A percentile compares a stretch with the other conserved stretches of the same genome.
Evolutionary conservation across 768 basidiomycete genomes (phyloP).

Genomic region (Leccinum subgranulosum): DNA sequence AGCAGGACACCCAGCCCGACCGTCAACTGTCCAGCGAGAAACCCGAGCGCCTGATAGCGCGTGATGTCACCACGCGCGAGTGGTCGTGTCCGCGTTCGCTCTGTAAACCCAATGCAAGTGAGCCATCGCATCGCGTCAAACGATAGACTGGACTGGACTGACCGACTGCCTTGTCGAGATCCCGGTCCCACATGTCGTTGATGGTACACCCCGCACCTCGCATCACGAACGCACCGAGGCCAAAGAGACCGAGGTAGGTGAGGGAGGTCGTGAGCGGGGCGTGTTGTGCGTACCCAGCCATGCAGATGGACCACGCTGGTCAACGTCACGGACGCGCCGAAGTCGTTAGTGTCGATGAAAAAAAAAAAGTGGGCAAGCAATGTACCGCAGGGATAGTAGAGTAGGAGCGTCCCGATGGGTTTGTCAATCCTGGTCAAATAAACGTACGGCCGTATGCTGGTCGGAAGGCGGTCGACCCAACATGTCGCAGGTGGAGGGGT

Average conservation of each 20-base stretch:
- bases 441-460: constrained; percentile 68
- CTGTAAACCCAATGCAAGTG: constrained; percentile 35
- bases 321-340: neutral
- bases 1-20: constrained; percentile 82
- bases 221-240: constrained; percentile 90
- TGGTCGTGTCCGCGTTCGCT: constrained; percentile 83
- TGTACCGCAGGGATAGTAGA: constrained; percentile 94
- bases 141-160: constrained; percentile 2
- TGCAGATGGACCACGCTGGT: constrained; percentile 95
- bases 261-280: constrained; percentile 66
- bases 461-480: constrained; percentile 64
- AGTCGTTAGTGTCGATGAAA: neutral
- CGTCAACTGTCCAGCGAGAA: constrained; percentile 79
- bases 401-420: constrained; percentile 87
- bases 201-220: constrained; percentile 98
- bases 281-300: constrained; percentile 83
- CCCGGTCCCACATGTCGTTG: constrained; percentile 97
- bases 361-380: constrained; percentile 14
- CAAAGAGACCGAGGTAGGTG: constrained; percentile 80
- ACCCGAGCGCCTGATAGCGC: constrained; percentile 68
- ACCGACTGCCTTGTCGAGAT: constrained; percentile 92
- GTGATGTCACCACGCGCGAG: constrained; percentile 82
- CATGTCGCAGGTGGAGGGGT: constrained; percentile 38
- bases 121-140: neutral
- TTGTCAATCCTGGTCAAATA: constrained; percentile 91